These are phyloP conservation scores for Talaromyces rugulosus DNA, from an alignment of 2,329 filamentous ascomycete species.

Conservation along the genomic window DNA sequence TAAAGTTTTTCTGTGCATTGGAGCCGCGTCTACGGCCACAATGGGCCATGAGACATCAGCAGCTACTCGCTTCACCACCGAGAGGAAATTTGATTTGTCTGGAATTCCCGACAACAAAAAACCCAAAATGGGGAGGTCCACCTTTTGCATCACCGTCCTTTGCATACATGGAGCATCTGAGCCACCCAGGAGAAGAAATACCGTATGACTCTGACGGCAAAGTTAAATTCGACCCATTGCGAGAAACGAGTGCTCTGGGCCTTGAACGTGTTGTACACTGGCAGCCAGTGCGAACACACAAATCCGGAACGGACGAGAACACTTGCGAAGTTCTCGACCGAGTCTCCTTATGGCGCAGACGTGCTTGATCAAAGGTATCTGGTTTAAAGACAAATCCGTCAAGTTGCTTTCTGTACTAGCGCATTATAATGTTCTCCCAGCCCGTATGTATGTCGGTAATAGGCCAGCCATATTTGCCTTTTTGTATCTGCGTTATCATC, in stretches of 20 bases:
- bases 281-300: slow-evolving; percentile 54
- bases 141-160: slow-evolving; percentile 67
- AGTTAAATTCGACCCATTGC: slow-evolving; percentile 46
- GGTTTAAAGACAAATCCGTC: background rate
- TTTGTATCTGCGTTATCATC: slow-evolving; percentile 42
- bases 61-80: slow-evolving; percentile 48
- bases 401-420: slow-evolving; percentile 49
- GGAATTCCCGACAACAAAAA: slow-evolving; percentile 74
- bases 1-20: slow-evolving; percentile 59
- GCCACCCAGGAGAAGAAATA: slow-evolving; percentile 63
- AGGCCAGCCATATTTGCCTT: slow-evolving; percentile 80
- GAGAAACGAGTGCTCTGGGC: slow-evolving; percentile 35
- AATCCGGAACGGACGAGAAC: slow-evolving; percentile 45
- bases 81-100: slow-evolving; percentile 58
- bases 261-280: slow-evolving; percentile 51
- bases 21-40: slow-evolving; percentile 50
- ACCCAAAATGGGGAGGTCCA: slow-evolving; percentile 61
- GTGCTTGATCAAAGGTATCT: slow-evolving; percentile 9
- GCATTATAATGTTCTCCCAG: slow-evolving; percentile 98
- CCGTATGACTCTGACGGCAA: slow-evolving; percentile 55
- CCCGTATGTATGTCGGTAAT: slow-evolving; percentile 90
- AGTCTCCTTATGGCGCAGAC: slow-evolving; percentile 41
- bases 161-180: slow-evolving; percentile 68
- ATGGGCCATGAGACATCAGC: slow-evolving; percentile 55
- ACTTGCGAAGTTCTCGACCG: slow-evolving; percentile 38